These are phyloP conservation scores for Trametes polyzona DNA, from an alignment of 1,284 basidiomycete species.

Conservation along the genomic window DNA sequence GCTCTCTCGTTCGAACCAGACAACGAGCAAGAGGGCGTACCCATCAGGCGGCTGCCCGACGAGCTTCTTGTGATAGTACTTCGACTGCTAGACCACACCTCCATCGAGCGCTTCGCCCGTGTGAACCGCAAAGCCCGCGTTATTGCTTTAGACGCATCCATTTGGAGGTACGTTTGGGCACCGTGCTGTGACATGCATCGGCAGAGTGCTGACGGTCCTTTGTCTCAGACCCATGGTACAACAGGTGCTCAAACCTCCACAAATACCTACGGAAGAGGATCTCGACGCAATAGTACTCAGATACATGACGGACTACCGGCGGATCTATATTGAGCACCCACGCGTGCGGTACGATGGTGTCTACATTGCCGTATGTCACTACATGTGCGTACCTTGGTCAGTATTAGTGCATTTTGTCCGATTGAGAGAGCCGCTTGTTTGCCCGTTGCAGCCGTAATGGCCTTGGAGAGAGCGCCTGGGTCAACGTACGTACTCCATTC, in stretches of 20 bases:
- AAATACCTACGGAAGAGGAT: constrained; percentile 54
- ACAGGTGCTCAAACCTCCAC: constrained; percentile 72
- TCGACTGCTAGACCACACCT: constrained; percentile 59
- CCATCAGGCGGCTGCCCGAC: constrained; percentile 67
- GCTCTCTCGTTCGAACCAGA: constrained; percentile 71
- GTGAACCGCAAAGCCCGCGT: constrained; percentile 76
- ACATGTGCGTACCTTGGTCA: constrained; percentile 55
- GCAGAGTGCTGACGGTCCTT: too few species aligned
- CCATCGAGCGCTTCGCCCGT: constrained; percentile 77
- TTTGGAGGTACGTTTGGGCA: constrained; percentile 73
- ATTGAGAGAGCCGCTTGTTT: constrained; percentile 1
- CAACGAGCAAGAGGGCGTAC: constrained; percentile 61
- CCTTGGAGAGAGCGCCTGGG: constrained; percentile 81
- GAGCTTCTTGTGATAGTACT: constrained; percentile 77
- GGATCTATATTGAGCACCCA: constrained; percentile 81
- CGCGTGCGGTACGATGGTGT: constrained; percentile 84
- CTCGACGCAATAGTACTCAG: constrained; percentile 52
- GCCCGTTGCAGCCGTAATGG: constrained; percentile 64
- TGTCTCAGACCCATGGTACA: constrained; percentile 37
- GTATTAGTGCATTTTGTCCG: not conserved
- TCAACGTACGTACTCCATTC: constrained; percentile 61
- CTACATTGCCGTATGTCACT: constrained; percentile 90
- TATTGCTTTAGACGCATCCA: constrained; percentile 63
- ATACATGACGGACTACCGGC: constrained; percentile 70
- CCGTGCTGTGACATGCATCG: too few species aligned